Conservation (phyloP, 495 filamentous ascomycete genomes). For the Podospora bellae-mahoneyi region DNA sequence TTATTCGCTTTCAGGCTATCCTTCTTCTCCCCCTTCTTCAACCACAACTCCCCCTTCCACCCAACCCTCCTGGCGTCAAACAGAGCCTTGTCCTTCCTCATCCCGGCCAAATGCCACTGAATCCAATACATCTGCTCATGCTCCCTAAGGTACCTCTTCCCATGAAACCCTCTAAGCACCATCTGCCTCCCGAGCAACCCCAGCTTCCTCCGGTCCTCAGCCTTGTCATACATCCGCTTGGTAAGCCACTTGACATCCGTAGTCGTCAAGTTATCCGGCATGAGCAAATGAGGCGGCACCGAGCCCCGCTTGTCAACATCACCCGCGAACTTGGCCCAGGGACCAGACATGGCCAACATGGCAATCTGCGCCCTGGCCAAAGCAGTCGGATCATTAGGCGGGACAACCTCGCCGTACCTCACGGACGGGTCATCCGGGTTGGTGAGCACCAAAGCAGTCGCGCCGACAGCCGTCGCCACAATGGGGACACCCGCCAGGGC, state of each 20-base stretch:
- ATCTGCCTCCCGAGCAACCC: slow-evolving; percentile 60
- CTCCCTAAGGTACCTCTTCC: slow-evolving; percentile 61
- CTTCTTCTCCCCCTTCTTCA: neutral
- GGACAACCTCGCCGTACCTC: slow-evolving; percentile 59
- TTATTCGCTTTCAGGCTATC: neutral
- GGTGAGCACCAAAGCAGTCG: slow-evolving; percentile 60
- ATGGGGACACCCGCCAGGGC: slow-evolving; percentile 62
- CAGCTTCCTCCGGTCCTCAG: slow-evolving; percentile 52
- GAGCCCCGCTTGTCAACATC: slow-evolving; percentile 4
- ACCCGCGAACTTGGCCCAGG: slow-evolving; percentile 44
- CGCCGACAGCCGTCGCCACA: slow-evolving; percentile 63
- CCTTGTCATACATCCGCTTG: slow-evolving; percentile 61
- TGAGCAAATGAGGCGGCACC: slow-evolving; percentile 36
- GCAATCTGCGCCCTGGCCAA: slow-evolving; percentile 61
- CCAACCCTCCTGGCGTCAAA: neutral
- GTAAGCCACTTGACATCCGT: slow-evolving; percentile 55
- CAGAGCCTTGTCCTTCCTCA: slow-evolving; percentile 6
- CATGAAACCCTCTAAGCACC: slow-evolving; percentile 59
- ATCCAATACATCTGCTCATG: slow-evolving; percentile 71
- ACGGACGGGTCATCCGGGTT: slow-evolving; percentile 53
- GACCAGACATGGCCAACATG: slow-evolving; percentile 57
- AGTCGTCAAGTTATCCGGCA: slow-evolving; percentile 40
- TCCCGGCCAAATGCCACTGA: slow-evolving; percentile 27
- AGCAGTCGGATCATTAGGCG: slow-evolving; percentile 58
- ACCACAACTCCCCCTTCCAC: slow-evolving; percentile 5